Percentiles rank a stretch among this genome's conserved stretches.
phyloP scores from a whole-genome alignment of 2,329 filamentous ascomycete species.

The Drechmeria coniospora region DNA sequence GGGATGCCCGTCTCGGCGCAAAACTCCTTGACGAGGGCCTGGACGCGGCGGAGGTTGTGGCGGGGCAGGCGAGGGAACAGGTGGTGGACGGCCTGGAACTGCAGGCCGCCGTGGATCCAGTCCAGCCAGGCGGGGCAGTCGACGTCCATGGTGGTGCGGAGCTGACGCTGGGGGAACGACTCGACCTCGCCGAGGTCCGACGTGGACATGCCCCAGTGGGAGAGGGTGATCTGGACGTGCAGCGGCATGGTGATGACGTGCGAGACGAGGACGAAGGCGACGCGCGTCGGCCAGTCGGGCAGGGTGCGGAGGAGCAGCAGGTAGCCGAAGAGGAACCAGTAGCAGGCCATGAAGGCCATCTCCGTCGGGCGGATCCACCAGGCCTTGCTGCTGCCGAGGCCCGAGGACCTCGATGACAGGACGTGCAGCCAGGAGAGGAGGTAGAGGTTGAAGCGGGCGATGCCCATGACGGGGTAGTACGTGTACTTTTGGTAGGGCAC shows the following conservation, averaged over 20 bases:
- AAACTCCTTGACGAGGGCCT: constrained; percentile 45
- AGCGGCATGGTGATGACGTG: constrained; percentile 53
- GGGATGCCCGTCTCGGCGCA: constrained; percentile 48
- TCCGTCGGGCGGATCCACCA: constrained; percentile 56
- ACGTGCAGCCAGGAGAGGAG: constrained; percentile 51
- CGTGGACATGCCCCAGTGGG: constrained; percentile 59
- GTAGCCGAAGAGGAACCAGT: constrained; percentile 56
- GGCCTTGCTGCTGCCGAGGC: constrained; percentile 39
- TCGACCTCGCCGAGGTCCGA: constrained; percentile 47
- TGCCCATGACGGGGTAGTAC: constrained; percentile 52
- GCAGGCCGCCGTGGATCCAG: constrained; percentile 55
- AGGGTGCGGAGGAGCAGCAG: constrained; percentile 44
- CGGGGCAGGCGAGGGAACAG: constrained; percentile 52
- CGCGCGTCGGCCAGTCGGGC: constrained; percentile 39
- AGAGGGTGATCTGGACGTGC: constrained; percentile 57
- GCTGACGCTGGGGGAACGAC: constrained; percentile 53
- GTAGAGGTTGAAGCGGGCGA: constrained; percentile 61
- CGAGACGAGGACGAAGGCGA: constrained; percentile 47
- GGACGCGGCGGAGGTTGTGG: constrained; percentile 48
- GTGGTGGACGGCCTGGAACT: constrained; percentile 60
- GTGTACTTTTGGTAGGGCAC: constrained; percentile 48
- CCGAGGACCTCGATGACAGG: constrained; percentile 35
- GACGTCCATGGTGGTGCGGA: constrained; percentile 60
- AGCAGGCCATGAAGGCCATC: constrained; percentile 44
- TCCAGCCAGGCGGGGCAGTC: constrained; percentile 59